Evolutionary conservation across 495 filamentous ascomycete genomes (phyloP), one percentile per base, ranked within the genome.

Genomic region (Trichoderma gamsii): DNA sequence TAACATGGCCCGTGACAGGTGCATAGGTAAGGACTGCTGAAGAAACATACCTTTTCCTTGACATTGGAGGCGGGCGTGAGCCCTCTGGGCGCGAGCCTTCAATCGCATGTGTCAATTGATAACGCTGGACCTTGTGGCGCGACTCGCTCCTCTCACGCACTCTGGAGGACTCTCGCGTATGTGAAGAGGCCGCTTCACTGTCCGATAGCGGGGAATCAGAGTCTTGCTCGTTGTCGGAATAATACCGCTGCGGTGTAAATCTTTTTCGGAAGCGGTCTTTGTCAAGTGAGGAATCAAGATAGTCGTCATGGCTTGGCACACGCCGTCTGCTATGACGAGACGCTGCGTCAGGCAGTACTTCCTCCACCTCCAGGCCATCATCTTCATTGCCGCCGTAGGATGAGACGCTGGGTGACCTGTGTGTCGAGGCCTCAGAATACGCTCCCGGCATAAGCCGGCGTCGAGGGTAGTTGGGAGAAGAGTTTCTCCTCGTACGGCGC

Each of bases 241-340:
- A 61, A 61, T 61, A 61, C 11, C 56, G 56, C 16, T 23, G 56
- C 25, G 43, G 43, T 4, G 25, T 32, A 32, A 61, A 61, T 35
- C 56, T 32, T 25, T 61, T 61, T 35, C 56, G 56, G 29, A 29
- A 61, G 27, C 56, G 56, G 56, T 61, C 13, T 32, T 23, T 61
- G 15, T 61, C 56, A 13, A 12, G 35, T 15, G 56, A 61, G 12
- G 56, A 61, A 61, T 61, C 56, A 25, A 61, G 25, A 13, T 32
- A 61, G 8, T 61, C 56, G 25, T 61, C 56, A 21, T 23, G 49
- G 56, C 56, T 61, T 12, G 56, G 29, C 9, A 61, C 23, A 13
- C 27, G 56, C 56, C 29, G 56, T 18, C 56, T 61, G 12, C 56
- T 61, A 32, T 61, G 56, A 61, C 56, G 56, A 32, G 56, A 61